phyloP scores from a whole-genome alignment of 208 protist species.

The Crithidia brevicula region DNA sequence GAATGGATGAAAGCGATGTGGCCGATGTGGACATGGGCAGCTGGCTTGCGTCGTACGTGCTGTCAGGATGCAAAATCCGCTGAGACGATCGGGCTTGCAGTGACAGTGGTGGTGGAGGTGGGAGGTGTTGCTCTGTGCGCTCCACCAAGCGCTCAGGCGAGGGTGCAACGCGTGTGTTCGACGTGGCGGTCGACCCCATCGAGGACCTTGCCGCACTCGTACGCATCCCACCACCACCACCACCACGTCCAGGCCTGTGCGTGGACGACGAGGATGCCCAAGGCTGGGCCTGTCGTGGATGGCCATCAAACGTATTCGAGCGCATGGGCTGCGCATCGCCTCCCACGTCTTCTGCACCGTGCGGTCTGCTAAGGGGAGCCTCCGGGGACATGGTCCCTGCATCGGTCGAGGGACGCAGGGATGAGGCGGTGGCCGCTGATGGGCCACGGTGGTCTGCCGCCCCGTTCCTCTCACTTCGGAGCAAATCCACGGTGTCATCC shows the following conservation, averaged over 20 bases:
- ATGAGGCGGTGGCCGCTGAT: slow-evolving; percentile 10
- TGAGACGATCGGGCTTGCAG: neutral
- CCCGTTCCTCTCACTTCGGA: neutral
- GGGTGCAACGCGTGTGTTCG: slow-evolving; percentile 22
- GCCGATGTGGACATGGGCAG: slow-evolving; percentile 28
- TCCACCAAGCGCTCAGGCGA: slow-evolving; percentile 23
- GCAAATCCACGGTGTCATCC: slow-evolving; percentile 22
- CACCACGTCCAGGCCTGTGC: neutral
- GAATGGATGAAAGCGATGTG: slow-evolving; percentile 23
- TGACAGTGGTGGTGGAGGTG: neutral
- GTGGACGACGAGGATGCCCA: too few species aligned
- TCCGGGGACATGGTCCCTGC: slow-evolving; percentile 14
- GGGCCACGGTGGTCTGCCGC: neutral
- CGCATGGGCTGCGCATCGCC: too few species aligned
- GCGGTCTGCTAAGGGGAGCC: neutral
- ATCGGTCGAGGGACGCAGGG: slow-evolving; percentile 20
- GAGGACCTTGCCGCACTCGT: neutral
- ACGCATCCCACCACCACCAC: neutral
- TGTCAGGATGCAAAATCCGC: too few species aligned
- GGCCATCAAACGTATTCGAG: too few species aligned
- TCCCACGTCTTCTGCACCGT: too few species aligned
- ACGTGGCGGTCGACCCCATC: slow-evolving; percentile 14
- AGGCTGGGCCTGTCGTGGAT: too few species aligned
- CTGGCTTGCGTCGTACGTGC: slow-evolving; percentile 20
- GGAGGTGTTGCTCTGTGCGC: neutral